Evolutionary conservation across 805 yeast species (phyloP), one percentile per base, ranked within the genome.

Genomic region (Barnettozyma salicaria): DNA sequence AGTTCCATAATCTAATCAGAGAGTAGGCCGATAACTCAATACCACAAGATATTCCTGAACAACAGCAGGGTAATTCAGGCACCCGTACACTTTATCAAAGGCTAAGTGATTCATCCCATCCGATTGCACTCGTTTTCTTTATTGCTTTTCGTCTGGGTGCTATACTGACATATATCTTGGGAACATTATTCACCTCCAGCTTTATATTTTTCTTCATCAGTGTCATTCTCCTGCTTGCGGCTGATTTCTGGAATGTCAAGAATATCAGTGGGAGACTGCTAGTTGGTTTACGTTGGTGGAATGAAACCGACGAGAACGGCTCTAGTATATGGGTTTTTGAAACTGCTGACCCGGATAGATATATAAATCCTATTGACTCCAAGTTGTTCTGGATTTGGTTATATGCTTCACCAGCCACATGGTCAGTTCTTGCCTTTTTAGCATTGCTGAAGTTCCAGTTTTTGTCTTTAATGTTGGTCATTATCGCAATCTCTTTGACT

Each of bases 261-360:
- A 90, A 90, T 59, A 83, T 90, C 19, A 70, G 95, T 16, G 98
- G 98, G 1, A 66, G 97, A 41, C 70, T 86, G 39, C 61, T 90
- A 39, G 97, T 92, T 5, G 97, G 97, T 0, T 68, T 92, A 45
- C 71, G 94, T 46, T 90, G 98, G 98, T 90, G 97, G 96, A 92
- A 90, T 56, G 97, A 90, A 56, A 70, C 88, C 0, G 66, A 72
- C 20, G 67, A 64, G 14, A 58, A 70, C 7, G 67, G 73, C 13
- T 68, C 64, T 6, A 59, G 72, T 23, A 52, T 53, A 39, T 86
- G 95, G 95, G 95, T 87, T 16, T 86, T 86, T 53, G 95, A 86
- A 56, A 77, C 87, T 3, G 89, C 92, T 4, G 85, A 84, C 52
- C 82, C 84, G 7, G 61, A 64, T 30, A 64, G 82, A 41, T 67